These are phyloP conservation scores for Pistacia atlantica DNA, from an alignment of 345 rosid species.

Conservation along the genomic window DNA sequence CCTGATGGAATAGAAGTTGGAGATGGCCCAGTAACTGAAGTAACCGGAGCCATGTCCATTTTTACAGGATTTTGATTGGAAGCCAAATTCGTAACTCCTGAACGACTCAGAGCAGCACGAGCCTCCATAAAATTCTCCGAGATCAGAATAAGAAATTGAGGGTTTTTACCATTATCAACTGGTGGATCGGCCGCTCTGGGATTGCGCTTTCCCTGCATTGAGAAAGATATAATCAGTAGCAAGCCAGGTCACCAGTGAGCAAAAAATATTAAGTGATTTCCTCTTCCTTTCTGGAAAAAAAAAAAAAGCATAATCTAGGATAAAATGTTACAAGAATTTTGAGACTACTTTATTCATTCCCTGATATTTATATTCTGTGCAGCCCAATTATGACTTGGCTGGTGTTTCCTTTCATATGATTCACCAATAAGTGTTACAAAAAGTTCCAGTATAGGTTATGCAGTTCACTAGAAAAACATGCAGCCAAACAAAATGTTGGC, in stretches of 20 bases:
- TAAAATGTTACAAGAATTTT: constrained; percentile 3
- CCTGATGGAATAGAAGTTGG: constrained; percentile 69
- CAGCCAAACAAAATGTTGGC: neutral
- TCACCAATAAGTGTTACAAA: neutral
- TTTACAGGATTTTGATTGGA: constrained; percentile 77
- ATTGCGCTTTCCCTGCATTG: constrained; percentile 75
- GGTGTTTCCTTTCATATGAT: neutral
- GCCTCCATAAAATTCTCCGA: constrained; percentile 94
- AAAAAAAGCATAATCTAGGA: constrained; percentile 2
- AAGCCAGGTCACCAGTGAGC: constrained; percentile 17
- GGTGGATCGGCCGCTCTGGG: constrained; percentile 67
- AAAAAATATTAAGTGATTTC: constrained; percentile 2
- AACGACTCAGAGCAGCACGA: constrained; percentile 74
- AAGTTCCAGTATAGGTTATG: neutral
- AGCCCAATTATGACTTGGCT: neutral
- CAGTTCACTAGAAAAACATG: neutral
- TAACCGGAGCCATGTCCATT: constrained; percentile 73
- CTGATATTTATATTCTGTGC: neutral
- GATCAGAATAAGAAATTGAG: constrained; percentile 82
- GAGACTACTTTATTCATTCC: neutral
- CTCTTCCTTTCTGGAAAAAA: neutral
- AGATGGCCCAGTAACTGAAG: constrained; percentile 66
- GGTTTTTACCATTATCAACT: constrained; percentile 63
- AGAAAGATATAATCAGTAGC: constrained; percentile 28
- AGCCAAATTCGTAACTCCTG: constrained; percentile 66